Evolutionary conservation across 768 basidiomycete species (phyloP).

Genomic region (Tulasnella sp.): DNA sequence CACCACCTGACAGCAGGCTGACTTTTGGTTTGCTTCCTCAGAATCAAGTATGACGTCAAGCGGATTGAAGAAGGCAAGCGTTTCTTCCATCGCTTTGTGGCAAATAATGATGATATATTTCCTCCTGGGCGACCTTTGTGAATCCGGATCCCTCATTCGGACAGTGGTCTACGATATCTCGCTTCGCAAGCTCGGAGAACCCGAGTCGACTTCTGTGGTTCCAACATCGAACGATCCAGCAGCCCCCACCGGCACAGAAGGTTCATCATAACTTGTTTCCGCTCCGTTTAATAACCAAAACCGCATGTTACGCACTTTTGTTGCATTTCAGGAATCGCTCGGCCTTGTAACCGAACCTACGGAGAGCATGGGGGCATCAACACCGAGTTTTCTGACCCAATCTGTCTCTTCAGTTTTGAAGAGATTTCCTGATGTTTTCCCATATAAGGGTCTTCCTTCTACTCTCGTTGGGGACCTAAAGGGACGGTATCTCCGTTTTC

Average conservation of each 20-base stretch:
- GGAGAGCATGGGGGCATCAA: too few species aligned
- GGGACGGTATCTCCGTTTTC: too few species aligned
- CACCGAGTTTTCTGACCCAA: too few species aligned
- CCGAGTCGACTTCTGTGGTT: background rate
- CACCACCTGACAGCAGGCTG: background rate
- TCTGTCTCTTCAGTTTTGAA: too few species aligned
- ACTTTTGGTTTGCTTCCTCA: background rate
- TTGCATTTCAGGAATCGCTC: too few species aligned
- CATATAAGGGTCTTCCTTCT: too few species aligned
- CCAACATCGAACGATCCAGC: background rate
- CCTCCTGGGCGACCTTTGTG: too few species aligned
- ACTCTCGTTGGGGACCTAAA: too few species aligned
- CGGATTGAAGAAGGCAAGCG: conserved; percentile 31
- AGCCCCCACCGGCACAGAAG: background rate
- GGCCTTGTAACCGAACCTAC: too few species aligned
- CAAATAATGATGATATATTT: too few species aligned
- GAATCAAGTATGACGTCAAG: conserved; percentile 33
- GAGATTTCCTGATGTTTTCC: too few species aligned
- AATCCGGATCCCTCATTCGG: too few species aligned
- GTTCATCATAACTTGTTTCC: background rate
- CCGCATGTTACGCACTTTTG: background rate
- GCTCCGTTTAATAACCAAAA: background rate
- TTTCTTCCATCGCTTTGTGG: background rate
- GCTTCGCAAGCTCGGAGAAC: conserved; percentile 22
- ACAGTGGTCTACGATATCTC: conserved; percentile 30